Conservation (phyloP, 164 flowering plant genomes). For the Akebia trifoliata region DNA sequence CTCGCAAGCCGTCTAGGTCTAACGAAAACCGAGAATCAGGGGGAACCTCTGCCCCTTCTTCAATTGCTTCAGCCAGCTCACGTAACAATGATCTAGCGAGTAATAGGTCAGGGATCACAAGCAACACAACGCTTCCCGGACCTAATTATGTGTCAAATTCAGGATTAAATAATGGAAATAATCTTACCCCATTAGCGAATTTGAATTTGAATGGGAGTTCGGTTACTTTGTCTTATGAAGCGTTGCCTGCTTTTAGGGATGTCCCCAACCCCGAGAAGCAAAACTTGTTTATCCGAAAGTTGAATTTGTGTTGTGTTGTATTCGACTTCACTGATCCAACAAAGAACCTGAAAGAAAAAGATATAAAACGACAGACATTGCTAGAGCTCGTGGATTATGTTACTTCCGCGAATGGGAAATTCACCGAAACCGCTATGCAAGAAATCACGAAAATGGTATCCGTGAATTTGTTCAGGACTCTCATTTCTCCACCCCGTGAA, state of each 20-base stretch:
- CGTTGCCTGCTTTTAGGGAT: slow-evolving; percentile 67
- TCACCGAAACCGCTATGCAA: slow-evolving; percentile 56
- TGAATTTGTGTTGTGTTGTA: slow-evolving; percentile 57
- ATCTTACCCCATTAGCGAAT: slow-evolving; percentile 14
- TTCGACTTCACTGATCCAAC: slow-evolving; percentile 82
- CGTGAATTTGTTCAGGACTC: slow-evolving; percentile 57
- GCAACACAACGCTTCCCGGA: slow-evolving; percentile 16
- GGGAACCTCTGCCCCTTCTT: slow-evolving; percentile 13
- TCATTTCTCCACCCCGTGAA: slow-evolving; percentile 53
- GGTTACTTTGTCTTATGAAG: slow-evolving; percentile 33
- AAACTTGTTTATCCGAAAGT: slow-evolving; percentile 57
- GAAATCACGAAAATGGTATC: slow-evolving; percentile 63
- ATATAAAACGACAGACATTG: slow-evolving; percentile 69
- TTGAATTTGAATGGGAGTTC: slow-evolving; percentile 33
- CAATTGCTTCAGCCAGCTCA: slow-evolving; percentile 25
- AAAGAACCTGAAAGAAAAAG: slow-evolving; percentile 69
- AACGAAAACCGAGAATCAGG: no score
- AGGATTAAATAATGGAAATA: slow-evolving; percentile 22
- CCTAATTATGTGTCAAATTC: slow-evolving; percentile 19
- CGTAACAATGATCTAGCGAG: slow-evolving; percentile 30
- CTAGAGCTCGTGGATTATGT: slow-evolving; percentile 80
- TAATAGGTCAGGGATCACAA: slow-evolving; percentile 22
- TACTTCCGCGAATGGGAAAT: slow-evolving; percentile 57
- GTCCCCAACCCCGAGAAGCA: slow-evolving; percentile 71
- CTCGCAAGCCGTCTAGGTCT: no score